phyloP scores from a whole-genome alignment of 2,329 filamentous ascomycete species.

The Beauveria sp. region DNA sequence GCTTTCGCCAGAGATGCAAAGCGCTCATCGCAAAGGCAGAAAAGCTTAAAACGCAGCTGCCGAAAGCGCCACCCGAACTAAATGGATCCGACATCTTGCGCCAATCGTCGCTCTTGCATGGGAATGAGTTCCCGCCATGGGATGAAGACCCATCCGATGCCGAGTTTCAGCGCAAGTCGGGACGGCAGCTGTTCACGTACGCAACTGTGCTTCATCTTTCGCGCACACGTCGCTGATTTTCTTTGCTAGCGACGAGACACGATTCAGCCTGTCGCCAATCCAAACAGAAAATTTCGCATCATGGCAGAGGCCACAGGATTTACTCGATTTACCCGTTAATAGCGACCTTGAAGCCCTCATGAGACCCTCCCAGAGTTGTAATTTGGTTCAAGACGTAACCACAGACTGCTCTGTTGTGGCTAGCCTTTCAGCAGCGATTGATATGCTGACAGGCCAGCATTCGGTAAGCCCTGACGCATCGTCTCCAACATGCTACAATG shows the following conservation, averaged over 20 bases:
- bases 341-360: conserved; percentile 41
- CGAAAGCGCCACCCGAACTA: neutral
- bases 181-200: conserved; percentile 56
- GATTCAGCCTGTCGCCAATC: conserved; percentile 63
- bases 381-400: conserved; percentile 90
- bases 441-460: conserved; percentile 58
- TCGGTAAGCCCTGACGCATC: conserved; percentile 42
- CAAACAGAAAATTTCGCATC: conserved; percentile 72
- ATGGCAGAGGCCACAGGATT: conserved; percentile 72
- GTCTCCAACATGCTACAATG: neutral
- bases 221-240: neutral
- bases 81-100: conserved; percentile 47
- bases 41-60: conserved; percentile 52
- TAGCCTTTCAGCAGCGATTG: conserved; percentile 77
- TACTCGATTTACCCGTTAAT: conserved; percentile 38
- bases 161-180: conserved; percentile 51
- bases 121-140: conserved; percentile 82
- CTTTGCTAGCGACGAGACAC: conserved; percentile 54
- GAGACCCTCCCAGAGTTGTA: conserved; percentile 51
- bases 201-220: conserved; percentile 22
- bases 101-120: conserved; percentile 72
- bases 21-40: conserved; percentile 67
- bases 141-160: conserved; percentile 48
- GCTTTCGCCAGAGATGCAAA: conserved; percentile 61
- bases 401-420: conserved; percentile 97